phyloP scores from a whole-genome alignment of 2,329 filamentous ascomycete genomes.

The Penicillium sp. region DNA sequence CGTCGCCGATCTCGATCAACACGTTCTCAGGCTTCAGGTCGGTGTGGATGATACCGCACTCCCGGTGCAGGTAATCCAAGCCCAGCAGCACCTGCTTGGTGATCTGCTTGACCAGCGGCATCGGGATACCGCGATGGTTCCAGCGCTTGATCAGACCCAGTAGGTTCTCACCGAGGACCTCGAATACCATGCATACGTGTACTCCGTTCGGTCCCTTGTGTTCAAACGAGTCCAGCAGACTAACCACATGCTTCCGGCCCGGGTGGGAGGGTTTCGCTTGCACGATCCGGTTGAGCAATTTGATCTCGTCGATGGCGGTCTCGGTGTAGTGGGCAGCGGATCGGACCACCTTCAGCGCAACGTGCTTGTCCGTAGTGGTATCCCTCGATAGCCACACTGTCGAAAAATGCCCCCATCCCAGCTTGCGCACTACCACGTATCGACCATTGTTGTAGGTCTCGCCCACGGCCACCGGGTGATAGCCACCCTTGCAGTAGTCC shows the following conservation, averaged over 20 bases:
- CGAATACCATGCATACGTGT: constrained; percentile 99
- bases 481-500: constrained; percentile 98
- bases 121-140: constrained; percentile 96
- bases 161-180: constrained; percentile 93
- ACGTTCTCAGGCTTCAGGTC: constrained; percentile 98
- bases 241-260: constrained; percentile 92
- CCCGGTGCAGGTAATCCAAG: constrained; percentile 91
- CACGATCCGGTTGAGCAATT: constrained; percentile 94
- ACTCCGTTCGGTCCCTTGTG: constrained; percentile 95
- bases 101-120: constrained; percentile 96
- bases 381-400: constrained; percentile 86
- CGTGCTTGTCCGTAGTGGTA: constrained; percentile 85
- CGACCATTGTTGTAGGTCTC: constrained; percentile 97
- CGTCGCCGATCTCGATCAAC: constrained; percentile 96
- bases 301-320: constrained; percentile 98
- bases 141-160: constrained; percentile 95
- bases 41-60: constrained; percentile 98
- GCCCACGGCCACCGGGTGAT: constrained; percentile 90
- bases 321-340: constrained; percentile 98
- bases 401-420: constrained; percentile 99
- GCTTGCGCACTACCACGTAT: constrained; percentile 93
- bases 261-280: constrained; percentile 93
- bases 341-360: constrained; percentile 95
- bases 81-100: constrained; percentile 96
- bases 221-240: constrained; percentile 92